Evolutionary conservation across 305 asterid species (phyloP).

Genomic region (Solanum hybrid): DNA sequence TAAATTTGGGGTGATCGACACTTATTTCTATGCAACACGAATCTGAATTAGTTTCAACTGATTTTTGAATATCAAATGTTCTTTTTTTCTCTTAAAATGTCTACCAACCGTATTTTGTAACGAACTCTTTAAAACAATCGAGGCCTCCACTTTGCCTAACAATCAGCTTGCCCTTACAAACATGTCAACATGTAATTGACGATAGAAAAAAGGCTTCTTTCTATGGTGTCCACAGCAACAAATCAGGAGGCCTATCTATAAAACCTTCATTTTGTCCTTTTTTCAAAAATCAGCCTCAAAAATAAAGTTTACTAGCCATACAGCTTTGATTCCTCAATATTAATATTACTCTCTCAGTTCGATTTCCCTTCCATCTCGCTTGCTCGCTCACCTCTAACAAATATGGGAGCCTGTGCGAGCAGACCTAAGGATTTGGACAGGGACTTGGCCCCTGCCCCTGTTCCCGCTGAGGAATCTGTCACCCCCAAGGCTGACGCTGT

Average conservation of each 20-base stretch:
- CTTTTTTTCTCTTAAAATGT: neutral
- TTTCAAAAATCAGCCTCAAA: neutral
- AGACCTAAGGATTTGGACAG: constrained; percentile 55
- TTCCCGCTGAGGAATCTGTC: constrained; percentile 25
- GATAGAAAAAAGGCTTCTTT: neutral
- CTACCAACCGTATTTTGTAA: neutral
- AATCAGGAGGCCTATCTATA: neutral
- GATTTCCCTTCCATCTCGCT: neutral
- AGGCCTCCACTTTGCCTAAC: neutral
- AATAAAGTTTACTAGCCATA: neutral
- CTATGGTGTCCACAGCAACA: neutral
- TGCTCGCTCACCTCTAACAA: constrained; percentile 7
- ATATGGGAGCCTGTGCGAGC: constrained; percentile 88
- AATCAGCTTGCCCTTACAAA: neutral
- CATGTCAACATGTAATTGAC: neutral
- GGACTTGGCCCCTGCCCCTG: constrained; percentile 33
- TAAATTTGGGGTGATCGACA: neutral
- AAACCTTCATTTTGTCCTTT: neutral
- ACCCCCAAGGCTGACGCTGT: constrained; percentile 22
- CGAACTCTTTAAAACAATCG: neutral
- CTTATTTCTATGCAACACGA: neutral
- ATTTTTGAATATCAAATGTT: neutral
- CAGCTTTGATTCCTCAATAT: neutral
- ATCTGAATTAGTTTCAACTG: neutral
- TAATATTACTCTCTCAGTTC: neutral